Base-by-base conservation (phyloP, 2,329 filamentous ascomycete genomes). In the Phyllosticta capitalensis region DNA sequence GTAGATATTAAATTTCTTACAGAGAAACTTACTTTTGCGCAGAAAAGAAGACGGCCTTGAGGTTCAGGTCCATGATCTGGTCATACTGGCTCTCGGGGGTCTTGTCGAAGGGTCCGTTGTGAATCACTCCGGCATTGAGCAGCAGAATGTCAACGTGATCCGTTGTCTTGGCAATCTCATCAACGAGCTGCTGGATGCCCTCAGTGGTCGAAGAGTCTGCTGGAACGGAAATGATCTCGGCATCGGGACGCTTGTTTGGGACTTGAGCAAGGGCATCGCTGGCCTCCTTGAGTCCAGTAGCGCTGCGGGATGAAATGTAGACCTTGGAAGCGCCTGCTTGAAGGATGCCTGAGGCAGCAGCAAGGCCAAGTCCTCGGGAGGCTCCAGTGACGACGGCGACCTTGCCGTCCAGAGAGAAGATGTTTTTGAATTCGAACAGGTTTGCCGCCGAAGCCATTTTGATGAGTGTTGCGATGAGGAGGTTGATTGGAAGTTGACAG, bases 1-100 rank as follows among this genome's bases (percentile, higher is more conserved):
- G n/a, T n/a, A n/a, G n/a, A n/a, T n/a, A 26, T 4, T 49, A 5
- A 19, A 52, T 38, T 19, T 2, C 7, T 33, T n/a, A n/a, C 12
- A 28, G 3, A 6, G 5, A 21, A n/a, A n/a, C 69, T 54, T 61
- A 74, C 72, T 72, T 63, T 63, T 70, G 65, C 9, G 68, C 67
- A n/a, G 71, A 59, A 56, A 74, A 74, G 65, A 74, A 74, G 17
- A 74, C 68, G 6, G 72, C 70, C n/a, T 71, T 63, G 10, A 75
- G 71, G 51, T 75, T 75, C 52, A 75, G 58, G 60, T 74, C 72
- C 19, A 75, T 62, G 20, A 74, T 68, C 60, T 74, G 73, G 62
- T 70, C 61, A 52, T 64, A 71, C 22, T 67, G 64, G 66, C 65
- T 12, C 60, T 74, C 72, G 48, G 70, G 69, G 7, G 69, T 69